A percentile compares a stretch with the other conserved stretches of the same genome.
Conservation (phyloP, 257 asterid genomes). For the Thymus quinquecostatus region DNA sequence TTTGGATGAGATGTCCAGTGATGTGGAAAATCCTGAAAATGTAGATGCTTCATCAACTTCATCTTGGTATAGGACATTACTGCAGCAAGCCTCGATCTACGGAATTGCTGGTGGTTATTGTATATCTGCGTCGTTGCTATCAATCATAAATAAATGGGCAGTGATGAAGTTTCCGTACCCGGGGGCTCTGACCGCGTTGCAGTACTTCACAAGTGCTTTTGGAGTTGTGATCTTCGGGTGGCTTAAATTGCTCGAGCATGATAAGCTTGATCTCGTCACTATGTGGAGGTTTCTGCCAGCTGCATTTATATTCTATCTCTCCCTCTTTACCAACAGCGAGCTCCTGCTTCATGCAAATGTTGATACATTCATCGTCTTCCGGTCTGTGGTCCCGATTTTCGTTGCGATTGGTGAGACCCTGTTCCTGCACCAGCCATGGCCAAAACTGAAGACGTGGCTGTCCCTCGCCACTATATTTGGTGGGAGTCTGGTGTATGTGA, state of each 20-base stretch:
- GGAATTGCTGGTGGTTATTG: conserved; percentile 94
- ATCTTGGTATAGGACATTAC: conserved; percentile 54
- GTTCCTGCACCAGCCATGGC: conserved; percentile 95
- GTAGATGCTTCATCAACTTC: conserved; percentile 27
- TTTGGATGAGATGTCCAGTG: conserved; percentile 73
- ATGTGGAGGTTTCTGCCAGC: conserved; percentile 98
- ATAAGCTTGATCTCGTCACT: conserved; percentile 73
- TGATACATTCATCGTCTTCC: conserved; percentile 88
- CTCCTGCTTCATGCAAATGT: conserved; percentile 96
- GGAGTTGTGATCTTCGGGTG: conserved; percentile 80
- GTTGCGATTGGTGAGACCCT: conserved; percentile 93
- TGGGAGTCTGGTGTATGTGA: conserved; percentile 85
- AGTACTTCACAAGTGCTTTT: conserved; percentile 83
- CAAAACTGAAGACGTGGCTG: conserved; percentile 71
- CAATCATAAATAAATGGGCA: conserved; percentile 97
- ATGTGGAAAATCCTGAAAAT: conserved; percentile 67
- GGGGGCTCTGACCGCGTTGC: conserved; percentile 88
- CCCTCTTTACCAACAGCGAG: conserved; percentile 90
- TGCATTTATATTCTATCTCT: conserved; percentile 77
- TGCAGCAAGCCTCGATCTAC: conserved; percentile 75
- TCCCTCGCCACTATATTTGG: conserved; percentile 84
- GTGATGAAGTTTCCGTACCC: conserved; percentile 97
- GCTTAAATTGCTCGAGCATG: conserved; percentile 74
- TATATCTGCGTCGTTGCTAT: conserved; percentile 80
- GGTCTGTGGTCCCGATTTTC: conserved; percentile 92